These are phyloP conservation scores for Protomyces pachydermus DNA, from an alignment of 1,139 yeast species.

Conservation along the genomic window DNA sequence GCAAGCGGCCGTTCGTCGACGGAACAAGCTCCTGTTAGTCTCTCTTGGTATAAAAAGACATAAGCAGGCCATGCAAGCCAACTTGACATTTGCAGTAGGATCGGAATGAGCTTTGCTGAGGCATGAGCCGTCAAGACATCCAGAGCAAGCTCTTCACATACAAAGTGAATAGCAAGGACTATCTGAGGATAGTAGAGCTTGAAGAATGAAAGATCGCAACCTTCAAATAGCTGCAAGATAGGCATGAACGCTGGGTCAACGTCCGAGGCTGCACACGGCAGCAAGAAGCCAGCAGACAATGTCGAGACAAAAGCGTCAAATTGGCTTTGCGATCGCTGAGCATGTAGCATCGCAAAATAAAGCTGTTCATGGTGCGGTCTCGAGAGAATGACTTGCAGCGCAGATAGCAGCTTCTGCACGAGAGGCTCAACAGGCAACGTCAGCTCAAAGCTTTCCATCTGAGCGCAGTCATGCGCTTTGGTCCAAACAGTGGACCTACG, in stretches of 20 bases:
- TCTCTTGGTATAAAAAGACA: constrained; percentile 41
- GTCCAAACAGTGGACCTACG: not conserved
- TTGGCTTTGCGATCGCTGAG: not conserved
- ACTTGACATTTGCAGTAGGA: constrained; percentile 57
- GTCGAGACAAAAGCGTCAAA: not conserved
- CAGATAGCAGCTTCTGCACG: not conserved
- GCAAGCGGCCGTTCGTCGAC: not conserved
- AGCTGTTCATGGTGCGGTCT: not conserved
- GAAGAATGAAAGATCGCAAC: constrained; percentile 42
- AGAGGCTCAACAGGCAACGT: not conserved
- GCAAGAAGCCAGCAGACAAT: constrained; percentile 3
- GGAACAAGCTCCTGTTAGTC: constrained; percentile 1
- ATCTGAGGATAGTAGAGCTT: constrained; percentile 56
- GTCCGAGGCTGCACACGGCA: no score
- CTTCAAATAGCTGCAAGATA: not conserved
- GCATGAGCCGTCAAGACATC: constrained; percentile 47
- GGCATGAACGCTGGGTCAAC: not conserved
- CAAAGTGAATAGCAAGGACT: constrained; percentile 64
- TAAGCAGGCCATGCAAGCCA: constrained; percentile 74
- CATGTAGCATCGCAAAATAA: not conserved
- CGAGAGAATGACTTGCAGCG: not conserved
- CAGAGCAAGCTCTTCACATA: constrained; percentile 68
- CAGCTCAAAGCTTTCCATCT: not conserved
- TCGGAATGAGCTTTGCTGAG: constrained; percentile 46
- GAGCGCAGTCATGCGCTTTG: no score